A percentile compares a stretch with the other conserved stretches of the same genome.
Evolutionary conservation across 208 protist genomes (phyloP).

Genomic region (Wallacemonas sp.): DNA sequence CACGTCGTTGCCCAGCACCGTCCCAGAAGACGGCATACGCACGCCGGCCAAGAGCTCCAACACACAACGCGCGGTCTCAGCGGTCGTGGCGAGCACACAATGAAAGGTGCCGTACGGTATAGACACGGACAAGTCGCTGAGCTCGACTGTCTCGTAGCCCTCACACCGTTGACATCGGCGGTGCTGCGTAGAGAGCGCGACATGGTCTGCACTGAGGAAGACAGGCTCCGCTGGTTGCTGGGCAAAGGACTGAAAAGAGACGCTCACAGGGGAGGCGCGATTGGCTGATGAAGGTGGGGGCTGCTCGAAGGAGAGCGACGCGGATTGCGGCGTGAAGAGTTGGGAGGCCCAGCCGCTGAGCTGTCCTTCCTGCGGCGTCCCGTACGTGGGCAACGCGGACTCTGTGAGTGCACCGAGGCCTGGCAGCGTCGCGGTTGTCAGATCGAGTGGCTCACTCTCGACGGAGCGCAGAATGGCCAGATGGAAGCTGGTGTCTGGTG

Average conservation of each 20-base stretch:
- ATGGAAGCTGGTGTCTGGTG: too few species aligned
- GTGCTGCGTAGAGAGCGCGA: not conserved
- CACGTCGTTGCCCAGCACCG: constrained; percentile 33
- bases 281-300: not conserved
- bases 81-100: constrained; percentile 15
- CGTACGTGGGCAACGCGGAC: too few species aligned
- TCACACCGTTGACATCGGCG: not conserved
- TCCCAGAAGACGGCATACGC: constrained; percentile 18
- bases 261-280: not conserved
- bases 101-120: constrained; percentile 21
- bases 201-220: constrained; percentile 6
- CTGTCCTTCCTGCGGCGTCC: too few species aligned
- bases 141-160: not conserved
- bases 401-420: not conserved
- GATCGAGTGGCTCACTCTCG: constrained; percentile 3
- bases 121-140: constrained; percentile 25
- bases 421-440: not conserved
- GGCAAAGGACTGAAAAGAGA: not conserved
- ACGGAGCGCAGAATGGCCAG: not conserved
- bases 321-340: constrained; percentile 3
- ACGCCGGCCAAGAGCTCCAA: constrained; percentile 28
- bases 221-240: not conserved
- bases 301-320: not conserved
- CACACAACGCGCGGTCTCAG: constrained; percentile 9
- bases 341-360: too few species aligned